Evolutionary conservation across 148 eudicot species (phyloP).

Genomic region (Silene conica): DNA sequence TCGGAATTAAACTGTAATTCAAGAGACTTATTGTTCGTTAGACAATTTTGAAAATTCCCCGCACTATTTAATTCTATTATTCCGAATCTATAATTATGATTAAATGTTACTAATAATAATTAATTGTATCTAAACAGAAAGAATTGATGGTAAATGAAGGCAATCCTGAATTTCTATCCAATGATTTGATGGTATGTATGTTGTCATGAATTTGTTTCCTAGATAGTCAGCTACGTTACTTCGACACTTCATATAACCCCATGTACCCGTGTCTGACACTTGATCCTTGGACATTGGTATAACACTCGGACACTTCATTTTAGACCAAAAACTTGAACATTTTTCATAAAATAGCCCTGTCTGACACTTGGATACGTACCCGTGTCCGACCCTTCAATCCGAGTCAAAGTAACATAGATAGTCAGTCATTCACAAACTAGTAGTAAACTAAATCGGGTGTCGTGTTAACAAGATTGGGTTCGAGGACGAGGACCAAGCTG

Average conservation of each 20-base stretch:
- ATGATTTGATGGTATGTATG: constrained; percentile 8
- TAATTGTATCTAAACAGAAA: constrained; percentile 13
- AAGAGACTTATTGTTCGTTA: no score
- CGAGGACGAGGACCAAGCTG: background rate
- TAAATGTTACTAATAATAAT: background rate
- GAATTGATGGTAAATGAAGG: background rate
- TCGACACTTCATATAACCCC: no score
- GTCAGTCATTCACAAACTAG: background rate
- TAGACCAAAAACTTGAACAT: no score
- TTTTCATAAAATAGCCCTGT: no score
- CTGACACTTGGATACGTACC: no score
- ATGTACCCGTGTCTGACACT: no score
- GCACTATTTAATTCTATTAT: background rate
- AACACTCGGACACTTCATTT: no score
- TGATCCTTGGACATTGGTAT: no score
- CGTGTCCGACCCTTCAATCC: no score
- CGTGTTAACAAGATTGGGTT: constrained; percentile 1
- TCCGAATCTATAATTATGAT: background rate
- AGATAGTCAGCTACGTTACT: no score
- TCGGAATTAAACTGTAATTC: no score
- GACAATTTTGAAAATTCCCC: background rate
- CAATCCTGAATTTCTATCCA: background rate
- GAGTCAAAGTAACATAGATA: no score
- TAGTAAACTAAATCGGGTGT: background rate
- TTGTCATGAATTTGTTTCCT: background rate